phyloP scores from a whole-genome alignment of 23 red algal species.

The Gracilaria gracilis region DNA sequence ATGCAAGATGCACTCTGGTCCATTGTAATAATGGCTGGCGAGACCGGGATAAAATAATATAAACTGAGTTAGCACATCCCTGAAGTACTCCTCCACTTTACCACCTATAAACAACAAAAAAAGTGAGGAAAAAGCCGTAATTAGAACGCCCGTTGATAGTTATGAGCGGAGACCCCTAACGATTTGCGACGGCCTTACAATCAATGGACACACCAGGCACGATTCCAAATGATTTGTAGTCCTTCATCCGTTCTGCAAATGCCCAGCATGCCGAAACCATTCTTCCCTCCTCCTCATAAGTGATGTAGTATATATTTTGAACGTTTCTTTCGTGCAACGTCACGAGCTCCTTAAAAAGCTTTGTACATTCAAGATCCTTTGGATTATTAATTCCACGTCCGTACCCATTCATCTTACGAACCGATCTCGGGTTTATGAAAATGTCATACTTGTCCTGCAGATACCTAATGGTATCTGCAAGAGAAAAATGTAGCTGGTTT shows the following conservation, averaged over 20 bases:
- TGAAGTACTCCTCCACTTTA: not conserved
- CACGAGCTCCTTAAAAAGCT: not conserved
- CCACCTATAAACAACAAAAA: constrained; percentile 12
- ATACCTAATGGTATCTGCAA: too few relatives aligned
- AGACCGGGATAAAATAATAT: constrained; percentile 11
- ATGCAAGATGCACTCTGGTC: constrained; percentile 14
- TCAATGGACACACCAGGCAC: constrained; percentile 14
- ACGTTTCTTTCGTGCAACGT: not conserved
- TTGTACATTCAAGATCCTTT: constrained; percentile 9
- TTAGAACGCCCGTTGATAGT: constrained; percentile 7
- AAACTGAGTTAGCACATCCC: not conserved
- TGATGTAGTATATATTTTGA: not conserved
- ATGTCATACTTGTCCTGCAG: too few relatives aligned
- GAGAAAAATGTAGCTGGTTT: not conserved
- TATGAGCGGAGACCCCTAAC: not conserved
- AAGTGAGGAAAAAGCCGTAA: not conserved
- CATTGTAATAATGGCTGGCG: not conserved
- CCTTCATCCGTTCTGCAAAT: constrained; percentile 7
- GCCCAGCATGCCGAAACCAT: constrained; percentile 32
- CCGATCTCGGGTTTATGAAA: not conserved
- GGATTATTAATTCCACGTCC: not conserved
- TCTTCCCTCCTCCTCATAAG: not conserved
- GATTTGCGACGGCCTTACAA: constrained; percentile 24
- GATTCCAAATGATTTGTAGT: constrained; percentile 6
- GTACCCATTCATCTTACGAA: not conserved